Evolutionary conservation across 352 stramenopile species (phyloP).

Genomic region (Phytophthora ramorum): DNA sequence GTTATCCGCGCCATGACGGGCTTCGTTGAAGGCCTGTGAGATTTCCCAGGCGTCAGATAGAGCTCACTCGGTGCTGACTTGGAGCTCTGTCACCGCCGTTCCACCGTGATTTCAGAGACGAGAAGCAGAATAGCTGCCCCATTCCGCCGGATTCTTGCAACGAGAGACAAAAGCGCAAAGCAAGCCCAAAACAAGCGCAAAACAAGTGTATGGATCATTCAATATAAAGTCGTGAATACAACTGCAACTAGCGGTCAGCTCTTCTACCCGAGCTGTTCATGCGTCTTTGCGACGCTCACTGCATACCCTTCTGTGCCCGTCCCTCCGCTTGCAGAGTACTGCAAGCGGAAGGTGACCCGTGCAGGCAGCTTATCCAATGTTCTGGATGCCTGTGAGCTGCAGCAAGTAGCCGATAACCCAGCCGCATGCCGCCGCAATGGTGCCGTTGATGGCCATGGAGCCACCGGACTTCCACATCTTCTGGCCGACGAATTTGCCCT

Average conservation of each 20-base stretch:
- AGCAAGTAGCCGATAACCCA: slow-evolving; percentile 88
- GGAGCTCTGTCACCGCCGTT: background rate
- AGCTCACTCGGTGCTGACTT: too few species aligned
- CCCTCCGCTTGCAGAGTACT: background rate
- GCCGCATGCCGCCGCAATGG: slow-evolving; percentile 70
- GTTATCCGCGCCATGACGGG: slow-evolving; percentile 69
- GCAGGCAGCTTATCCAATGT: slow-evolving; percentile 50
- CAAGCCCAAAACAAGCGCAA: slow-evolving; percentile 5
- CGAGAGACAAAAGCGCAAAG: background rate
- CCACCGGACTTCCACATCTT: slow-evolving; percentile 69
- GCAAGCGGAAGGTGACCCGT: slow-evolving; percentile 1
- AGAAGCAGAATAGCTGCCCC: background rate
- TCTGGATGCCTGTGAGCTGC: slow-evolving; percentile 81
- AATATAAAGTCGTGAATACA: slow-evolving; percentile 24
- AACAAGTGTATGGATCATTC: slow-evolving; percentile 28
- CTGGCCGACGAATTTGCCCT: slow-evolving; percentile 87
- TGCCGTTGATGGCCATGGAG: slow-evolving; percentile 85
- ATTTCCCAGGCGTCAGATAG: background rate
- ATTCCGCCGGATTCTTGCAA: background rate
- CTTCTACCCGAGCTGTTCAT: slow-evolving; percentile 25
- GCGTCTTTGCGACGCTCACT: slow-evolving; percentile 3
- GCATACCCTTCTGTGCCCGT: slow-evolving; percentile 2
- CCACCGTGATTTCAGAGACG: background rate
- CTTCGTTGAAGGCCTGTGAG: slow-evolving; percentile 58
- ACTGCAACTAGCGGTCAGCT: slow-evolving; percentile 26